A percentile compares a stretch with the other conserved stretches of the same genome.
These are phyloP conservation scores for Carex arenaria DNA, from an alignment of 202 grass and related monocot species.

Conservation along the genomic window DNA sequence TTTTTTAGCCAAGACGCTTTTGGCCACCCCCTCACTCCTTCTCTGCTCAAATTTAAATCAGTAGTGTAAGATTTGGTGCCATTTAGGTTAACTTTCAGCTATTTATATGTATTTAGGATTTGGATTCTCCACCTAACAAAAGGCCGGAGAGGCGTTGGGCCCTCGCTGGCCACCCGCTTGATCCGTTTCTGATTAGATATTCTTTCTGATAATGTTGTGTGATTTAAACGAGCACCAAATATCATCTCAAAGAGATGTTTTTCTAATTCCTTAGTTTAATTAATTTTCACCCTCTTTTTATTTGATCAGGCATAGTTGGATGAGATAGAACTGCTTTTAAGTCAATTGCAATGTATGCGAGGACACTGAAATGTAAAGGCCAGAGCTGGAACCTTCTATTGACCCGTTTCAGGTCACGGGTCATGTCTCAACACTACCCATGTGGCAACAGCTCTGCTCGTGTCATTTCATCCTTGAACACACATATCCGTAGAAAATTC, in stretches of 20 bases:
- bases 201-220: constrained; percentile 7
- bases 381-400: constrained; percentile 31
- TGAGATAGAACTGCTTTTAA: constrained; percentile 6
- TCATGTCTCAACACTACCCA: constrained; percentile 8
- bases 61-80: background rate
- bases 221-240: background rate
- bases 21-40: background rate
- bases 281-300: background rate
- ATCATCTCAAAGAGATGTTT: background rate
- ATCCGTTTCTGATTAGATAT: background rate
- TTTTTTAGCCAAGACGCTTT: background rate
- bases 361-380: constrained; percentile 34
- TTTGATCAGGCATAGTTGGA: constrained; percentile 18
- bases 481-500: constrained; percentile 12
- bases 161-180: too few relatives aligned
- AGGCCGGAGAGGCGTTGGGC: too few relatives aligned
- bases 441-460: background rate
- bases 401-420: background rate
- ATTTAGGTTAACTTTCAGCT: background rate
- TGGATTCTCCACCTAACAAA: background rate
- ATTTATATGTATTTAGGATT: too few relatives aligned
- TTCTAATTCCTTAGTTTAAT: background rate
- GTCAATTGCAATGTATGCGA: constrained; percentile 32
- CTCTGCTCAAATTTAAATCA: background rate
- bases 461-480: background rate